Conservation (phyloP, 768 basidiomycete genomes). For the Ramaria sp. region DNA sequence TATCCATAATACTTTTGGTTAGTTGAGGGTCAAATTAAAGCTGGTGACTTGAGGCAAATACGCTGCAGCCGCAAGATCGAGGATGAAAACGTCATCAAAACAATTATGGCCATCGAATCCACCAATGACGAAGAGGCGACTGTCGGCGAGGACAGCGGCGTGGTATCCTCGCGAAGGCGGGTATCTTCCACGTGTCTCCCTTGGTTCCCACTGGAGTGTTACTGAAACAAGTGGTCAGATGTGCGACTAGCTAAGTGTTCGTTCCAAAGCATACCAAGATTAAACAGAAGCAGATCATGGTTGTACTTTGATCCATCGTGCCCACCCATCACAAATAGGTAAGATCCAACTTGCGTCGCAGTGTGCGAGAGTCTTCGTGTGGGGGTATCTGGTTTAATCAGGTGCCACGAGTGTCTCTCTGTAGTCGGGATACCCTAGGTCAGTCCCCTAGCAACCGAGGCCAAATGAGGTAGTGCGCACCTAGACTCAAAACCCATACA, state of each 20-base stretch:
- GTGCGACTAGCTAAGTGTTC: neutral
- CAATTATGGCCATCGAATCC: constrained; percentile 50
- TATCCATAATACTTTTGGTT: neutral
- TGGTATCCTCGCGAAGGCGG: constrained; percentile 81
- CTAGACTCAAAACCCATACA: constrained; percentile 77
- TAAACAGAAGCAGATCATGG: constrained; percentile 68
- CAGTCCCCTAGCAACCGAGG: constrained; percentile 7
- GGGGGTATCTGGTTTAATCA: constrained; percentile 22
- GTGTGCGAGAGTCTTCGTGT: constrained; percentile 73
- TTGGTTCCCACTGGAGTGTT: constrained; percentile 73
- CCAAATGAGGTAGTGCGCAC: constrained; percentile 34
- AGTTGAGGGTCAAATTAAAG: constrained; percentile 22
- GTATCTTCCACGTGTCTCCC: constrained; percentile 52
- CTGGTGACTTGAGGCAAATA: constrained; percentile 87
- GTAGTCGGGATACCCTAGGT: constrained; percentile 20
- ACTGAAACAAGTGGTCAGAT: constrained; percentile 34
- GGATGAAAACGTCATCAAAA: constrained; percentile 75
- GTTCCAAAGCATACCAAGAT: constrained; percentile 50
- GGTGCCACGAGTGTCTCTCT: constrained; percentile 26
- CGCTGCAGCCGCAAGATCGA: constrained; percentile 80
- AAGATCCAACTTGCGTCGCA: constrained; percentile 84
- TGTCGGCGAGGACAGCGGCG: constrained; percentile 70
- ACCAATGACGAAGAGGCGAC: constrained; percentile 76
- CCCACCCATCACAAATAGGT: constrained; percentile 82
- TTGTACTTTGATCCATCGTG: constrained; percentile 71